These are phyloP conservation scores for Porcisia deanei DNA, from an alignment of 208 protist species.

Conservation along the genomic window DNA sequence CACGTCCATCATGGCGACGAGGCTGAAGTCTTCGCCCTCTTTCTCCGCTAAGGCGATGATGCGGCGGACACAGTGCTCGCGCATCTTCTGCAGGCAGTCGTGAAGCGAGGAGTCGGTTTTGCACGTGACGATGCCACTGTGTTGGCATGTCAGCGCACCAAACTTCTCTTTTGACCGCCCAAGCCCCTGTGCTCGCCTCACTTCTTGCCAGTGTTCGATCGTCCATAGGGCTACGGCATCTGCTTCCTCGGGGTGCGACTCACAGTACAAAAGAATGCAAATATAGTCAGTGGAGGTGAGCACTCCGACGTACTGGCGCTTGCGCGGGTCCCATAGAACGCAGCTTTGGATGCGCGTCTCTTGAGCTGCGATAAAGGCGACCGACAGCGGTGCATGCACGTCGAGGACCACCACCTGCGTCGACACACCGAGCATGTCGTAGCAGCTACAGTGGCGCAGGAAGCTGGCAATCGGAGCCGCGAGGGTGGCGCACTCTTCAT, in stretches of 20 bases:
- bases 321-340: conserved; percentile 75
- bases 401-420: conserved; percentile 90
- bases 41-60: conserved; percentile 76
- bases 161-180: conserved; percentile 22
- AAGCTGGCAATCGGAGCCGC: conserved; percentile 63
- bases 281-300: conserved; percentile 89
- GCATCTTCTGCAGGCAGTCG: conserved; percentile 73
- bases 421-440: conserved; percentile 82
- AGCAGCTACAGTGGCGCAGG: conserved; percentile 77
- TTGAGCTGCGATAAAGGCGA: conserved; percentile 89
- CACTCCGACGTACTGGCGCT: conserved; percentile 64
- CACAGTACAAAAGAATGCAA: conserved; percentile 82
- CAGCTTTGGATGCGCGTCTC: conserved; percentile 82
- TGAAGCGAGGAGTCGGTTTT: conserved; percentile 60
- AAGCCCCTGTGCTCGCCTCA: conserved; percentile 28
- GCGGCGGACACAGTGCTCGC: conserved; percentile 51
- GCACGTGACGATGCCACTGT: conserved; percentile 54
- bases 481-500: conserved; percentile 61
- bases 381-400: conserved; percentile 61
- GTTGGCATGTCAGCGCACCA: not conserved
- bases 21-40: conserved; percentile 54
- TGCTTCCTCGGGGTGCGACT: conserved; percentile 56
- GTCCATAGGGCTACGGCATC: conserved; percentile 66
- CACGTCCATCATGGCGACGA: conserved; percentile 80
- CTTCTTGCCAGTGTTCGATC: conserved; percentile 60